Evolutionary conservation across 768 basidiomycete species (phyloP), one percentile per base, ranked within the genome.

Genomic region (Suillus placidus): DNA sequence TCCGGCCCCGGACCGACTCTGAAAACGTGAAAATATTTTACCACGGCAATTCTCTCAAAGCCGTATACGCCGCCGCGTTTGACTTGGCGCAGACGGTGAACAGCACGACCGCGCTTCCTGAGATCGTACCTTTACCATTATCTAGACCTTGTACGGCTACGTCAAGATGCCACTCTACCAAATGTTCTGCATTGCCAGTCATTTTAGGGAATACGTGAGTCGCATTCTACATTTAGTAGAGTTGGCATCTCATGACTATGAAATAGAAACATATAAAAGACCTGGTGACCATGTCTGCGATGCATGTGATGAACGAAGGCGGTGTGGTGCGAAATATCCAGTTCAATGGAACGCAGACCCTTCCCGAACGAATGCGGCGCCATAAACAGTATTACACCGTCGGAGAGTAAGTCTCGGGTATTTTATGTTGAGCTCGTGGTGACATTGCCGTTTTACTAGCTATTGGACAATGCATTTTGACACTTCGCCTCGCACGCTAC

Each of bases 381-480:
- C 86, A 90, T 60, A 84, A 84, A 56, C 79, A 82, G 37, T 82
- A 77, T 57, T 86, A 90, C 66, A 77, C 75, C 13, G 71, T 85
- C 30, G 94, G 89, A 83, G 94, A 95, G 94, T 94, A 72, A 76
- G 94, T 91, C 3, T 12, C 43, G 1, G 6, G 6, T 62, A n/a
- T 38, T 54, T 12, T 47, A 7, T 34, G 12, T 20, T 37, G 8
- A 61, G 18, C 49, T 30, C 38, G 0, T 57, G 32, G n/a, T 67
- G 68, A 32, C 75, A 64, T 47, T 7, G 6, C 42, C 23, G 16
- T 18, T 61, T 30, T 38, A 3, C 56, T 70, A 96, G 94, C 71
- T 95, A 95, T 75, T 96, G 93, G 93, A 89, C 91, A 5, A 85
- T 97, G 81, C 86, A 93, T 73, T 97, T 95, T 75, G 95, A 97